Evolutionary conservation across 768 basidiomycete species (phyloP).

Genomic region (Galerina marginata): DNA sequence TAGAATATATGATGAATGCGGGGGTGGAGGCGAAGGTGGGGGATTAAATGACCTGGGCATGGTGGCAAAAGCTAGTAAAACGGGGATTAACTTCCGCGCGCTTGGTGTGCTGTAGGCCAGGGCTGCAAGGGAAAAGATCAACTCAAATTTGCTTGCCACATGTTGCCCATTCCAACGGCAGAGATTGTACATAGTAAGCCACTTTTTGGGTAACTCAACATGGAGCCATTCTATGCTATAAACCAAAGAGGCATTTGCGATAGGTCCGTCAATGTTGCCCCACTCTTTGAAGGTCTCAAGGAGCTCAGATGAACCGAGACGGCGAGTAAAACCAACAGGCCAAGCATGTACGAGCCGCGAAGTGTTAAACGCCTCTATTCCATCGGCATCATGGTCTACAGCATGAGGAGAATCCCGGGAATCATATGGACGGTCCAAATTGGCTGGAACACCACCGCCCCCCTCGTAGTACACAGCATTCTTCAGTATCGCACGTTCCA

Average conservation of each 20-base stretch:
- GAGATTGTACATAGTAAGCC: constrained; percentile 19
- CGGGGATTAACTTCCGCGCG: constrained; percentile 24
- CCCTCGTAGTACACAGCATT: constrained; percentile 16
- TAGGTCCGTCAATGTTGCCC: constrained; percentile 10
- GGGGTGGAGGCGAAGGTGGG: no score
- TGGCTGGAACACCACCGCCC: neutral
- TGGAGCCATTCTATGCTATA: constrained; percentile 19
- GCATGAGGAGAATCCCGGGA: constrained; percentile 18
- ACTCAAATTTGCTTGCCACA: constrained; percentile 9
- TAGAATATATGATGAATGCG: constrained; percentile 23
- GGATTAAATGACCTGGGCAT: constrained; percentile 15
- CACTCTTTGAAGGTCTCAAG: constrained; percentile 11
- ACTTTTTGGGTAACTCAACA: constrained; percentile 9
- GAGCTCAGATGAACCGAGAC: constrained; percentile 6
- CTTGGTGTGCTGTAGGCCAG: constrained; percentile 17
- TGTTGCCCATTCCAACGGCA: constrained; percentile 7
- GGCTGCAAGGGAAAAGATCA: constrained; percentile 21
- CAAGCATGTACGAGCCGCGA: constrained; percentile 16
- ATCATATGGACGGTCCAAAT: constrained; percentile 2
- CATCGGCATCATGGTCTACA: constrained; percentile 1
- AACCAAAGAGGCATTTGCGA: neutral
- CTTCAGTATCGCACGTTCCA: constrained; percentile 13
- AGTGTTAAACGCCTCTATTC: constrained; percentile 14
- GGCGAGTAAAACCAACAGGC: constrained; percentile 8
- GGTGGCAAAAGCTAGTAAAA: constrained; percentile 38